A percentile compares a stretch with the other conserved stretches of the same genome.
phyloP scores from a whole-genome alignment of 2,329 filamentous ascomycete genomes.

The Aspergillus ochraceoroseus region DNA sequence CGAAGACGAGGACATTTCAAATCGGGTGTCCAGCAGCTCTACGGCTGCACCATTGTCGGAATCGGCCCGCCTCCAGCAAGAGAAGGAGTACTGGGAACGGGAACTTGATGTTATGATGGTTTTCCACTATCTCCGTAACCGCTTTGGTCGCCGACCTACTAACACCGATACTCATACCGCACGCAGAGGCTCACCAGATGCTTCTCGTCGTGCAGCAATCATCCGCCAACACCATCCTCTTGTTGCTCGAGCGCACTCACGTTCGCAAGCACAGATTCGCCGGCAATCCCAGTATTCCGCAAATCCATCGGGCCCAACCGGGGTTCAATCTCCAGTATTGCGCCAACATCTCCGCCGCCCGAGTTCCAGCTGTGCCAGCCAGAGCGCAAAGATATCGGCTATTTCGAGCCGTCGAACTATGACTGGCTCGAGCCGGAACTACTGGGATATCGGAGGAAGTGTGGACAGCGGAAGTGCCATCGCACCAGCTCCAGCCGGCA shows the following conservation, averaged over 20 bases:
- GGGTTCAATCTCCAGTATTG: constrained; percentile 33
- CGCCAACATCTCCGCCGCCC: constrained; percentile 46
- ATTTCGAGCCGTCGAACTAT: constrained; percentile 58
- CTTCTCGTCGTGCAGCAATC: constrained; percentile 71
- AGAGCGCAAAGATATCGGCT: constrained; percentile 73
- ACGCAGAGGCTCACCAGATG: constrained; percentile 54
- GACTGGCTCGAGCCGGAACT: constrained; percentile 68
- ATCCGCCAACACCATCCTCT: constrained; percentile 87
- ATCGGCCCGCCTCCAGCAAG: constrained; percentile 46
- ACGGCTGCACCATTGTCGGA: constrained; percentile 32
- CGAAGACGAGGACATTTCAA: constrained; percentile 52
- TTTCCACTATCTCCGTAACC: constrained; percentile 76
- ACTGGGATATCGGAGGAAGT: constrained; percentile 85
- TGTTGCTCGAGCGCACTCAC: constrained; percentile 54
- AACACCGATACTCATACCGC: constrained; percentile 34
- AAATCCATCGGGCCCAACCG: constrained; percentile 24
- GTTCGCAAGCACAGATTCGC: constrained; percentile 51
- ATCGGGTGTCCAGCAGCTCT: constrained; percentile 8
- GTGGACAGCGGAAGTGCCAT: constrained; percentile 70
- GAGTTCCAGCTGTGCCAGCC: constrained; percentile 73
- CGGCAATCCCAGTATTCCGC: constrained; percentile 43
- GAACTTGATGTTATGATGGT: constrained; percentile 88
- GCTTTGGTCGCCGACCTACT: constrained; percentile 56
- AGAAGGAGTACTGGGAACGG: constrained; percentile 83
- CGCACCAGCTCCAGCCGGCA: constrained; percentile 62